Percentiles rank a stretch among this genome's conserved stretches.
These are phyloP conservation scores for Fraxinus excelsior DNA, from an alignment of 257 asterid species.

Conservation along the genomic window DNA sequence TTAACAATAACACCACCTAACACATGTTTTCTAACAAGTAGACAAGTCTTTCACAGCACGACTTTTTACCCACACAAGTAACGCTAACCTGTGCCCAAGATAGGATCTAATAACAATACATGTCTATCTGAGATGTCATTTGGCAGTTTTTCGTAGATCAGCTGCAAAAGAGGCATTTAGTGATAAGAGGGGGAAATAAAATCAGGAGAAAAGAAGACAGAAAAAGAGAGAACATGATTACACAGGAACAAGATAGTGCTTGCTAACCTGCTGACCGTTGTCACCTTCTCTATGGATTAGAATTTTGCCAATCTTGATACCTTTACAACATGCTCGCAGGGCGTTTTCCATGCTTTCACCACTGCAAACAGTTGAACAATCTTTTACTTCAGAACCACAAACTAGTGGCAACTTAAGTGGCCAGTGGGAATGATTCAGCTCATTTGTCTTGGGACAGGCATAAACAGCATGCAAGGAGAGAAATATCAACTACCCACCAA, in stretches of 20 bases:
- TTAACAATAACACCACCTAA: not conserved
- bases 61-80: not conserved
- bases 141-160: conserved; percentile 93
- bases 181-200: not conserved
- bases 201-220: conserved; percentile 3
- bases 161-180: conserved; percentile 47
- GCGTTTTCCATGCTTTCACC: conserved; percentile 99
- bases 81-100: conserved; percentile 84
- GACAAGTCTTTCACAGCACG: not conserved
- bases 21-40: not conserved
- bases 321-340: conserved; percentile 88
- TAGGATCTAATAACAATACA: conserved; percentile 90
- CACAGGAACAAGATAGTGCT: conserved; percentile 14
- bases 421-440: not conserved
- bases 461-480: not conserved
- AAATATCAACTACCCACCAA: not conserved
- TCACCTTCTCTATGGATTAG: conserved; percentile 70
- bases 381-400: not conserved
- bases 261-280: conserved; percentile 65
- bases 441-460: not conserved
- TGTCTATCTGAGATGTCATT: conserved; percentile 89
- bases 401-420: not conserved
- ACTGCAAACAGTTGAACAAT: conserved; percentile 17
- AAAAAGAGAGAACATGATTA: not conserved
- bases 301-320: conserved; percentile 89